phyloP scores from a whole-genome alignment of 768 basidiomycete species.

The Amanita pseudoporphyria region DNA sequence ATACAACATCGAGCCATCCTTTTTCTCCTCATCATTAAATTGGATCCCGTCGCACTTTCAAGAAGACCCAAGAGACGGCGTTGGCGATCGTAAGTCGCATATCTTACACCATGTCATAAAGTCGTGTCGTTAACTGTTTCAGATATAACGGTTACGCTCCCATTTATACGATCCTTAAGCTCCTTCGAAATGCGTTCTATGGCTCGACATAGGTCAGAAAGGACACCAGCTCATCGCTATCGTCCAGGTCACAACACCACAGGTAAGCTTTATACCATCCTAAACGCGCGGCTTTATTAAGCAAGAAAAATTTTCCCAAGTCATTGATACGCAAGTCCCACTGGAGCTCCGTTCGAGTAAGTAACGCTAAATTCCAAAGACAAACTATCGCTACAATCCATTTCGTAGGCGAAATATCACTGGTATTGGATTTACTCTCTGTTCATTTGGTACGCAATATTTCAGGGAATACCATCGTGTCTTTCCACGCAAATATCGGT shows the following conservation, averaged over 20 bases:
- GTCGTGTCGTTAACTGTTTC: background rate
- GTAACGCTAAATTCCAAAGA: background rate
- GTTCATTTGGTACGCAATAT: constrained; percentile 38
- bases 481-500: constrained; percentile 32
- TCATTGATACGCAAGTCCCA: constrained; percentile 33
- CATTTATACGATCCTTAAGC: constrained; percentile 40
- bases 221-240: background rate
- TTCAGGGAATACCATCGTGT: constrained; percentile 38
- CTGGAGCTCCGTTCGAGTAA: constrained; percentile 11
- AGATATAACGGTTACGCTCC: constrained; percentile 53
- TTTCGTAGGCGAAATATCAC: constrained; percentile 19
- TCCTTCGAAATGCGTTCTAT: constrained; percentile 12
- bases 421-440: constrained; percentile 36
- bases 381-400: background rate
- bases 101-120: background rate
- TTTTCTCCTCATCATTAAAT: constrained; percentile 54
- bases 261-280: background rate
- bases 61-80: constrained; percentile 29
- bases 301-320: background rate
- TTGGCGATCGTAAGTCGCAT: constrained; percentile 44
- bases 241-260: background rate
- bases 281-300: background rate
- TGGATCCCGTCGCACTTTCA: constrained; percentile 64
- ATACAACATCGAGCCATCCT: constrained; percentile 56
- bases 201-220: constrained; percentile 7